Conservation (phyloP, 768 basidiomycete genomes). For the Kondoa subrosea region DNA sequence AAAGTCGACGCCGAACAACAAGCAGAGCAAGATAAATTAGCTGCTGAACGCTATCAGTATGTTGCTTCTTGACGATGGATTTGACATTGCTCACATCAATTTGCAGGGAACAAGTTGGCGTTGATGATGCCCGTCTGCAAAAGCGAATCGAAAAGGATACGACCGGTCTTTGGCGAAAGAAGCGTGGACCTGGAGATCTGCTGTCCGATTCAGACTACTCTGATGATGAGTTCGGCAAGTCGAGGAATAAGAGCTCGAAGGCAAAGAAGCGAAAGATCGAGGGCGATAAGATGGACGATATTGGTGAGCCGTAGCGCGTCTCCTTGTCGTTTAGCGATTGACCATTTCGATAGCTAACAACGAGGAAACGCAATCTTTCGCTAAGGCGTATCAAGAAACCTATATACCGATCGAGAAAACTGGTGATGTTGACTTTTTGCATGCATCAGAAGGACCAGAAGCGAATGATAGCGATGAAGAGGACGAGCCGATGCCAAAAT, state of each 20-base stretch:
- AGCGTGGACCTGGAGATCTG: neutral
- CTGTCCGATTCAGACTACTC: constrained; percentile 8
- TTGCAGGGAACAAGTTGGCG: neutral
- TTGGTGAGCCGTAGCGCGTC: neutral
- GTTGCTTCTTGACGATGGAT: neutral
- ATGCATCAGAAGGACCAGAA: neutral
- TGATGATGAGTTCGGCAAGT: neutral
- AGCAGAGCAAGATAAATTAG: neutral
- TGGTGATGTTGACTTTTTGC: constrained; percentile 2
- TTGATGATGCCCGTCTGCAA: neutral
- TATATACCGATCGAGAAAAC: neutral
- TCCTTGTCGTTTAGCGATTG: neutral
- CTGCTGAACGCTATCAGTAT: neutral
- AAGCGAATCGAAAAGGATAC: constrained; percentile 7
- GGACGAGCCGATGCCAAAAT: too few relatives aligned
- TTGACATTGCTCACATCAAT: neutral
- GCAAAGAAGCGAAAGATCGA: constrained; percentile 10
- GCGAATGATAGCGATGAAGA: neutral
- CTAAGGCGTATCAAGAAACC: neutral
- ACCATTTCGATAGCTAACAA: neutral
- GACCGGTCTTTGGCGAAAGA: neutral
- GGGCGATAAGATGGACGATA: neutral
- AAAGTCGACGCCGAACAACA: neutral
- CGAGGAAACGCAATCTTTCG: constrained; percentile 2
- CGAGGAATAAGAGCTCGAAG: neutral